phyloP scores from a whole-genome alignment of 805 yeast species.

The Ogataea kodamae region DNA sequence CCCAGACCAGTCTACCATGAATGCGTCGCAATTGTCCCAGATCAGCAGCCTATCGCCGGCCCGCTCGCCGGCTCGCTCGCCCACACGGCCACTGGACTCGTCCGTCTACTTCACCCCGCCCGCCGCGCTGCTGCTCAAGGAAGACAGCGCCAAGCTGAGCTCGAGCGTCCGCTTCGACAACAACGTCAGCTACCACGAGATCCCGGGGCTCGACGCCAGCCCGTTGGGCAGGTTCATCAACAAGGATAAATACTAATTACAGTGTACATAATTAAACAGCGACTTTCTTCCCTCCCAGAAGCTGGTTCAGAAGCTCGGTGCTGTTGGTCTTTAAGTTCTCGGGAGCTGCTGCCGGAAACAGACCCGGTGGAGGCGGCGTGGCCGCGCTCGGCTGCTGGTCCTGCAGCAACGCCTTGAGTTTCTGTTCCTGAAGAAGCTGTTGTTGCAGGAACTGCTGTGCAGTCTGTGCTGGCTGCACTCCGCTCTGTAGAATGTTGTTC shows the following conservation, averaged over 20 bases:
- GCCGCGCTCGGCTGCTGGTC: conserved; percentile 34
- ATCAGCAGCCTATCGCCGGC: conserved; percentile 8
- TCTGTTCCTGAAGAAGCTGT: conserved; percentile 16
- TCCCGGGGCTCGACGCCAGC: conserved; percentile 20
- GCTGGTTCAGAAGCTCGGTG: conserved; percentile 76
- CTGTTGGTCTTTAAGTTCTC: conserved; percentile 24
- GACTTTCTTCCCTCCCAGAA: conserved; percentile 68
- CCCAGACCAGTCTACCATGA: conserved; percentile 18
- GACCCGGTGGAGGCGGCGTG: conserved; percentile 76
- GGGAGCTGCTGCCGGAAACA: conserved; percentile 34
- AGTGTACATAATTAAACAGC: conserved; percentile 16
- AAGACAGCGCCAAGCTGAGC: conserved; percentile 12
- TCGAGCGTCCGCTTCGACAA: conserved; percentile 31
- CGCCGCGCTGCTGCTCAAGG: conserved; percentile 8
- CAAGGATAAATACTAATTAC: conserved; percentile 17
- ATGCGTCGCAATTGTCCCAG: conserved; percentile 8
- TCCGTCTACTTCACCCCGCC: conserved; percentile 25
- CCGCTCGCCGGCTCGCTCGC: conserved; percentile 19
- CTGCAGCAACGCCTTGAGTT: conserved; percentile 19
- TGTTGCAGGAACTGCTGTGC: conserved; percentile 32
- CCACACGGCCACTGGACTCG: conserved; percentile 17
- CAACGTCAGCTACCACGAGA: conserved; percentile 28
- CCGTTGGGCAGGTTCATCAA: conserved; percentile 21
- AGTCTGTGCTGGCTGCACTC: conserved; percentile 21
- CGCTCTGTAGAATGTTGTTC: conserved; percentile 25